phyloP scores from a whole-genome alignment of 2,329 filamentous ascomycete species.

The Fusarium sambucinum region DNA sequence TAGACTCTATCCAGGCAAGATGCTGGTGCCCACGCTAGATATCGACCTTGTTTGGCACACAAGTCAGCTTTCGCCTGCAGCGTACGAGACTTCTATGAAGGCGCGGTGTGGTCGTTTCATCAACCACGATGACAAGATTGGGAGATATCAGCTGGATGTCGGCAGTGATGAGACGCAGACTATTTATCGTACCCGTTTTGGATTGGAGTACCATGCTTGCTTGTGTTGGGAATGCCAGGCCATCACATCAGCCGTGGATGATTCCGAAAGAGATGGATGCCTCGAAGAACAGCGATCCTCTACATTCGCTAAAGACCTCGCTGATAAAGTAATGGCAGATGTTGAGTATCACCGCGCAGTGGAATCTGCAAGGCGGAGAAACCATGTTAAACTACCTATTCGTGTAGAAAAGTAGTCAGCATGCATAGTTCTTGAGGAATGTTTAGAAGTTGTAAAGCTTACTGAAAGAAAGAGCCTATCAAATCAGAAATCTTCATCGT shows the following conservation, averaged over 20 bases:
- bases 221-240: constrained; percentile 44
- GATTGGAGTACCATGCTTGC: constrained; percentile 30
- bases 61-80: constrained; percentile 52
- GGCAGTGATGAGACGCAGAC: constrained; percentile 33
- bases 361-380: constrained; percentile 34
- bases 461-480: no score
- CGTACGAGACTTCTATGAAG: constrained; percentile 43
- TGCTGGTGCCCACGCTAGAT: constrained; percentile 56
- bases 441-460: no score
- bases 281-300: not conserved
- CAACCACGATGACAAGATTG: constrained; percentile 43
- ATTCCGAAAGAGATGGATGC: constrained; percentile 6
- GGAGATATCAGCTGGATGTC: constrained; percentile 9
- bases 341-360: constrained; percentile 30
- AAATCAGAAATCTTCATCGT: not conserved
- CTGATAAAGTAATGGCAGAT: constrained; percentile 11
- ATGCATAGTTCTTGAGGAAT: not conserved
- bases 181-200: constrained; percentile 38
- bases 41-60: constrained; percentile 59
- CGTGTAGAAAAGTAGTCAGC: not conserved
- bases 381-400: constrained; percentile 24
- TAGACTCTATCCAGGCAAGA: constrained; percentile 51
- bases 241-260: constrained; percentile 33
- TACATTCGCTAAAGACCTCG: not conserved
- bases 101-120: constrained; percentile 46